Conservation (phyloP, 2,329 filamentous ascomycete species). For the Dactylellina drechsleri region DNA sequence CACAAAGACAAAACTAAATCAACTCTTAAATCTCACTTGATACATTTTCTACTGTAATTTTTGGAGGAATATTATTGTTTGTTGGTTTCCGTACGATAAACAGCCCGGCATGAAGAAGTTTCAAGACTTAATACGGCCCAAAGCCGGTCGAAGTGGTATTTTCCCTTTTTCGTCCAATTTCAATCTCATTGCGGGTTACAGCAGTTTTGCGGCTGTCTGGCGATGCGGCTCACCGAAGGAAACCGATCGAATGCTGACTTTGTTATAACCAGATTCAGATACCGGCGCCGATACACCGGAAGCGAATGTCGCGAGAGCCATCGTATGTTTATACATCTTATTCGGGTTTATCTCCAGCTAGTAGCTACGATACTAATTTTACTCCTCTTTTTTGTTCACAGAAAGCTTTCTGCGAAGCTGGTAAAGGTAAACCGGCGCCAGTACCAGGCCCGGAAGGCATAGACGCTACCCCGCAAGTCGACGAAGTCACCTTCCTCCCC, state of each 20-base stretch:
- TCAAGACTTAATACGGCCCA: slow-evolving; percentile 48
- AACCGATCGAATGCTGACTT: neutral
- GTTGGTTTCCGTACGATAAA: neutral
- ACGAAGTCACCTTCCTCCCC: slow-evolving; percentile 91
- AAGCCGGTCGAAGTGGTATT: slow-evolving; percentile 39
- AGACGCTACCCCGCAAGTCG: slow-evolving; percentile 64
- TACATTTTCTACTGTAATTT: neutral
- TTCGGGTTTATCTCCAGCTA: neutral
- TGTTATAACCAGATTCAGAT: slow-evolving; percentile 38
- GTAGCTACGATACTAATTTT: slow-evolving; percentile 14
- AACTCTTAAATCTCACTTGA: neutral
- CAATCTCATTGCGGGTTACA: neutral
- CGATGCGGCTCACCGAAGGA: neutral
- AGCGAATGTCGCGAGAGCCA: slow-evolving; percentile 72
- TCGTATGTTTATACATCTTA: slow-evolving; percentile 67
- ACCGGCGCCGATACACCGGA: slow-evolving; percentile 70
- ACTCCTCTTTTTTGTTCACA: slow-evolving; percentile 61
- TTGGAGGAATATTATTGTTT: neutral
- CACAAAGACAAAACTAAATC: neutral
- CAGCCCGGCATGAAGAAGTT: slow-evolving; percentile 47
- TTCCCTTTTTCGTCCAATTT: neutral
- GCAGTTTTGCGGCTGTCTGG: neutral
- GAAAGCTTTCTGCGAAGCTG: slow-evolving; percentile 83
- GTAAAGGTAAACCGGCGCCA: slow-evolving; percentile 62
- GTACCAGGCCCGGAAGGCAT: slow-evolving; percentile 60